A percentile compares a stretch with the other conserved stretches of the same genome.
These are phyloP conservation scores for Quercus rubra DNA, from an alignment of 306 rosid species.

Conservation along the genomic window DNA sequence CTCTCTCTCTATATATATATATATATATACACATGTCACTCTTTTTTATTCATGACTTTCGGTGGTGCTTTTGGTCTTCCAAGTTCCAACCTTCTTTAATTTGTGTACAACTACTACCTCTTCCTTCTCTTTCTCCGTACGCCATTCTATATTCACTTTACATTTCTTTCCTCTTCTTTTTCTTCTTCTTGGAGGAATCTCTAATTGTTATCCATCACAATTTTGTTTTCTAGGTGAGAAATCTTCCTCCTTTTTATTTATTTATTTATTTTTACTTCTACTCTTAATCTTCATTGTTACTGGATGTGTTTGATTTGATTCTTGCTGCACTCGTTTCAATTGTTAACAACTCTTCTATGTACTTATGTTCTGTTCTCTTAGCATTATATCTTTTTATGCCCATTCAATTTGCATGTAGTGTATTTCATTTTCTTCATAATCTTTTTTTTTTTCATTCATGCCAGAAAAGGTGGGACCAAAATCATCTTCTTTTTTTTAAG, in stretches of 20 bases:
- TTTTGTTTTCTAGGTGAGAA: slow-evolving; percentile 8
- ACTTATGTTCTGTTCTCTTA: not conserved
- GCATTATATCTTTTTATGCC: not conserved
- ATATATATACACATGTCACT: not conserved
- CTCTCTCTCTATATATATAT: no score
- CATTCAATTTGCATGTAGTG: not conserved
- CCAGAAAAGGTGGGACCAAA: not conserved
- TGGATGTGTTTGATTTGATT: not conserved
- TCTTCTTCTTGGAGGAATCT: not conserved
- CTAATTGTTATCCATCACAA: not conserved
- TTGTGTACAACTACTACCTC: no score
- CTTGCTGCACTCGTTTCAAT: not conserved
- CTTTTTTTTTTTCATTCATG: not conserved
- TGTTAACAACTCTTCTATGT: not conserved
- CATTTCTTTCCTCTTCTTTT: not conserved
- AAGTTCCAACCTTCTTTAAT: not conserved
- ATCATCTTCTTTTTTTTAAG: not conserved
- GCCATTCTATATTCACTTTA: not conserved
- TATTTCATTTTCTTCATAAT: not conserved
- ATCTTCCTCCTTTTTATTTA: not conserved
- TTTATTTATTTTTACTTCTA: not conserved
- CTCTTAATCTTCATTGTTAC: not conserved
- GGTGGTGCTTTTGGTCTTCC: not conserved
- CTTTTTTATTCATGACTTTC: slow-evolving; percentile 8
- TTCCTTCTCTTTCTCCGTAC: slow-evolving; percentile 4